These are phyloP conservation scores for Mycena maculata DNA, from an alignment of 768 basidiomycete species.

Conservation along the genomic window DNA sequence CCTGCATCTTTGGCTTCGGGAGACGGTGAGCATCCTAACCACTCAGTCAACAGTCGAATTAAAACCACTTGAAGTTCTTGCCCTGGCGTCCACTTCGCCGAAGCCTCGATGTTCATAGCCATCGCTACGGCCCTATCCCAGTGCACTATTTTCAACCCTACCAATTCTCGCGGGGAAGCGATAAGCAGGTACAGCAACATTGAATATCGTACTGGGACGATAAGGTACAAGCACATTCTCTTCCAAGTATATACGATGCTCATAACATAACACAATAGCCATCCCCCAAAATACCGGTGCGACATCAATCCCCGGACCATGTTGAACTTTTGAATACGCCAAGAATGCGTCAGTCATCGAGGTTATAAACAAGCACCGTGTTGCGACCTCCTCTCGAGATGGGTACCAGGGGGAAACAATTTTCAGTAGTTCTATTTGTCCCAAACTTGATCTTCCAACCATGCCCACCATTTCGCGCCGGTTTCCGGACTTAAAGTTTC, in stretches of 20 bases:
- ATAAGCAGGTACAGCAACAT: constrained; percentile 1
- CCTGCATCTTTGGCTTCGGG: not conserved
- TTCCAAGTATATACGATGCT: too few species aligned
- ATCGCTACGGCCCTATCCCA: constrained; percentile 17
- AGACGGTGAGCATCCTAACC: not conserved
- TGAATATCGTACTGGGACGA: constrained; percentile 8
- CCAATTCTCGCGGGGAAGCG: not conserved
- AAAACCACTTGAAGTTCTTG: not conserved
- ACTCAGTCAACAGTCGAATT: too few species aligned
- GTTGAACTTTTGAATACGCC: too few species aligned
- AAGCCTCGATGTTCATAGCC: constrained; percentile 19
- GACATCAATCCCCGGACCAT: too few species aligned
- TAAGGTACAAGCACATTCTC: too few species aligned
- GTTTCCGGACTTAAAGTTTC: not conserved
- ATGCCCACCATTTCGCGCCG: constrained; percentile 6
- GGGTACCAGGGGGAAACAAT: too few species aligned
- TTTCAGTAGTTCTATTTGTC: too few species aligned
- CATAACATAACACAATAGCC: too few species aligned
- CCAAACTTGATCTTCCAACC: constrained; percentile 8
- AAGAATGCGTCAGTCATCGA: too few species aligned
- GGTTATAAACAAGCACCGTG: too few species aligned
- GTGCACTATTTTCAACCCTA: constrained; percentile 7
- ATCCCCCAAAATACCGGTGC: too few species aligned
- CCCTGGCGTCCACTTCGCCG: constrained; percentile 24
- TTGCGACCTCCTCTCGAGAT: too few species aligned